phyloP scores from a whole-genome alignment of 2,329 filamentous ascomycete species.

The Penicillium janthinellum region DNA sequence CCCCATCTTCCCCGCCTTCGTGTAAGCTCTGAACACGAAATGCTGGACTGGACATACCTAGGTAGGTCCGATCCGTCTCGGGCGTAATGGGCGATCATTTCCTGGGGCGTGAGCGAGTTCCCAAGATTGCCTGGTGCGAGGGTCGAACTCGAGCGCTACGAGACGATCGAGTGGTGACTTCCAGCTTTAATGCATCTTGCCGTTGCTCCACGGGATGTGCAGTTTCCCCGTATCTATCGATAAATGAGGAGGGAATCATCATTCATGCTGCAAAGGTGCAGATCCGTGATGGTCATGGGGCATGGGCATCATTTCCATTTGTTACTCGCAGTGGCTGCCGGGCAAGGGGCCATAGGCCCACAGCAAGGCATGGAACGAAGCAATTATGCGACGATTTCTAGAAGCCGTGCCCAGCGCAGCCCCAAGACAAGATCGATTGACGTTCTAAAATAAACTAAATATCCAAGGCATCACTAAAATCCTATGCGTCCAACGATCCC shows the following conservation, averaged over 20 bases:
- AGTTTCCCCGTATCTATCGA: background rate
- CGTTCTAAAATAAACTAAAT: background rate
- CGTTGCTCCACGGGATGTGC: background rate
- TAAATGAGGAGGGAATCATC: background rate
- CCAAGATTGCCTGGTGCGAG: background rate
- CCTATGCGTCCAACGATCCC: background rate
- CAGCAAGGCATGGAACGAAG: background rate
- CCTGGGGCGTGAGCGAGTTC: too few relatives aligned
- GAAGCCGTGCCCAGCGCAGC: background rate
- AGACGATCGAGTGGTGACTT: background rate
- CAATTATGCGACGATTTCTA: slow-evolving; percentile 1
- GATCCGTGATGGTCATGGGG: background rate
- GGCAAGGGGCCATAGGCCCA: background rate
- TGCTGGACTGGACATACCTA: slow-evolving; percentile 2
- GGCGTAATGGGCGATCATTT: background rate
- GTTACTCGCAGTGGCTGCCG: background rate
- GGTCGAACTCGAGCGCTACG: background rate
- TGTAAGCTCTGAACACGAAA: slow-evolving; percentile 5
- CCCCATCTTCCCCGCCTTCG: background rate
- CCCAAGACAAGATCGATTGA: background rate
- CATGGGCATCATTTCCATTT: background rate
- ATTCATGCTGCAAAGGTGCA: background rate
- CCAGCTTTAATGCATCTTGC: background rate
- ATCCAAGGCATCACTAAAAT: background rate
- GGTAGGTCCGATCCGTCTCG: background rate